These are phyloP conservation scores for Microthlaspi erraticum DNA, from an alignment of 345 rosid species.

Conservation along the genomic window DNA sequence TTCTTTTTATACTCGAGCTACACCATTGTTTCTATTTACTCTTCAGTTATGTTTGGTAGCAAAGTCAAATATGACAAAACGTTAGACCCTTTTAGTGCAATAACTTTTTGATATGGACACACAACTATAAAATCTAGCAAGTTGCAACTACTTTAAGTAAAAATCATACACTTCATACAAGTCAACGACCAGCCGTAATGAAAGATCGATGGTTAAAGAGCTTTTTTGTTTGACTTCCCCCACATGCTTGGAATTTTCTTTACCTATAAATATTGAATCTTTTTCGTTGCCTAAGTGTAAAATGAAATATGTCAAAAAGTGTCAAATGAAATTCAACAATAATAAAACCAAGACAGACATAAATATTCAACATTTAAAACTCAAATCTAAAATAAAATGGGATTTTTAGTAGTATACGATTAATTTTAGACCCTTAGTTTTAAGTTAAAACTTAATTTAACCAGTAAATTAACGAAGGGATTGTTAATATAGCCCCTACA, in stretches of 20 bases:
- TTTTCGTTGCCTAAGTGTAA: not conserved
- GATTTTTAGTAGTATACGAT: not conserved
- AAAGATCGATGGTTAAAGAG: conserved; percentile 6
- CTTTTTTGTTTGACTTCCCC: conserved; percentile 35
- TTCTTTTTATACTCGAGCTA: not conserved
- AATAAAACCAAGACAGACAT: not conserved
- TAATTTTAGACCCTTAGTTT: no score
- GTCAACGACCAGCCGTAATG: conserved; percentile 31
- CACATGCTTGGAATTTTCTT: conserved; percentile 19
- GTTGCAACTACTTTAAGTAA: conserved; percentile 13
- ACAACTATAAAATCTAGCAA: not conserved
- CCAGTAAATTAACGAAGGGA: not conserved
- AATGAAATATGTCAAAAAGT: not conserved
- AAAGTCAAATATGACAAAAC: not conserved
- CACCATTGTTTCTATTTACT: not conserved
- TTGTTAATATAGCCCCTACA: not conserved
- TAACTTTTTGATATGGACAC: not conserved
- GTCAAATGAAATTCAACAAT: not conserved
- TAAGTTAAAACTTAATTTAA: no score
- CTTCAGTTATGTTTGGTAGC: not conserved
- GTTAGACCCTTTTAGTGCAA: conserved; percentile 13
- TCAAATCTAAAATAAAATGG: not conserved
- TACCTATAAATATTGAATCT: conserved; percentile 2
- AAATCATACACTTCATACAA: conserved; percentile 12
- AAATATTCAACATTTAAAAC: not conserved